Evolutionary conservation across 441 rosid genomes (phyloP).

Genomic region (Erodium texanum): DNA sequence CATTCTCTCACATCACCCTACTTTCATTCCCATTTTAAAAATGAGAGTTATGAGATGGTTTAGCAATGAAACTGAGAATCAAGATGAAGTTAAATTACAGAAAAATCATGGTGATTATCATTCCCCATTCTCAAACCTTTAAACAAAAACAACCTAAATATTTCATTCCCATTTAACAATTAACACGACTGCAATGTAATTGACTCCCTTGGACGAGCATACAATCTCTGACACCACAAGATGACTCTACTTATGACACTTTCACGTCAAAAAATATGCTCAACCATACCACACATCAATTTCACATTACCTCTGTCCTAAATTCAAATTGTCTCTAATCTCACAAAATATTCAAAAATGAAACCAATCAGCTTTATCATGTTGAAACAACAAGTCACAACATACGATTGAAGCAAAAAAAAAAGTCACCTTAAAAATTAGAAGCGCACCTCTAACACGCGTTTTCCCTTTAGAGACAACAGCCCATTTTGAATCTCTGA

Average conservation of each 20-base stretch:
- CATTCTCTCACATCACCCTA: neutral
- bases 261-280: neutral
- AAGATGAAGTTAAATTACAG: no score
- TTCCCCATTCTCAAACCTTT: neutral
- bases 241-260: neutral
- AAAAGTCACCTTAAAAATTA: constrained; percentile 27
- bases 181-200: neutral
- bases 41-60: neutral
- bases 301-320: neutral
- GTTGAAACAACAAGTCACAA: neutral
- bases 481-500: constrained; percentile 42
- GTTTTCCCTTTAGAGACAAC: constrained; percentile 50
- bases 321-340: neutral
- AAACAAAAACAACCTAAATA: neutral
- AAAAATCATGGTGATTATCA: neutral
- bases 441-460: constrained; percentile 70
- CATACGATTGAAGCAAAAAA: constrained; percentile 9
- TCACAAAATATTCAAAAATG: neutral
- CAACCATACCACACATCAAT: neutral
- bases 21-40: neutral
- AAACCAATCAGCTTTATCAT: neutral
- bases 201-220: neutral
- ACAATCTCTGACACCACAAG: neutral
- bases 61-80: neutral
- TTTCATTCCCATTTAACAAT: neutral